phyloP scores from a whole-genome alignment of 306 rosid genomes.

The Corylus heterophylla region DNA sequence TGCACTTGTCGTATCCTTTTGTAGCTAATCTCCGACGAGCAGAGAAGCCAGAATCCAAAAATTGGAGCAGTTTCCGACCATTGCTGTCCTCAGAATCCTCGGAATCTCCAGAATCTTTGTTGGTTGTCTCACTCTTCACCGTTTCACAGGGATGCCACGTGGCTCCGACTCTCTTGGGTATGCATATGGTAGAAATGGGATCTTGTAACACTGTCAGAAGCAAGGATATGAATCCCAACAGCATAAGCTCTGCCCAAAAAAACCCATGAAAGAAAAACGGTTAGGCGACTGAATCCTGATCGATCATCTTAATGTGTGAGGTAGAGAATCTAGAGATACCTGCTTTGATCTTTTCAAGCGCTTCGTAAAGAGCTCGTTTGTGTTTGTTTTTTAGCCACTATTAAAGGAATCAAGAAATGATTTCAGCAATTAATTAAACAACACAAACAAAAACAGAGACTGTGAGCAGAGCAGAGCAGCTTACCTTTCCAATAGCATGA shows the following conservation, averaged over 20 bases:
- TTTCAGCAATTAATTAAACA: too few relatives aligned
- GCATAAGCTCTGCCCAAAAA: conserved; percentile 47
- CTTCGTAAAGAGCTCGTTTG: conserved; percentile 52
- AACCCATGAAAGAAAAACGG: not conserved
- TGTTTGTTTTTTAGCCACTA: conserved; percentile 42
- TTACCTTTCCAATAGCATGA: conserved; percentile 50
- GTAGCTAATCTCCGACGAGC: conserved; percentile 37
- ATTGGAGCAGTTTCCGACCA: conserved; percentile 33
- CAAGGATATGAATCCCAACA: conserved; percentile 56
- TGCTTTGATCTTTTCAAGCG: conserved; percentile 55
- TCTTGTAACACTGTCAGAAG: conserved; percentile 42
- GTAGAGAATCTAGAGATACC: conserved; percentile 19
- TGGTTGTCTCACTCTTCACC: not conserved
- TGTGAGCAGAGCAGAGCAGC: too few relatives aligned
- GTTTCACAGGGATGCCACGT: conserved; percentile 29
- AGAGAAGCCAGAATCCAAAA: conserved; percentile 23
- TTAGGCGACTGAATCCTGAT: conserved; percentile 1
- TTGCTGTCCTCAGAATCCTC: not conserved
- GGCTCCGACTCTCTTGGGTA: conserved; percentile 31
- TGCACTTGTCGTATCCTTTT: conserved; percentile 33
- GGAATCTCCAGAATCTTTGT: too few relatives aligned
- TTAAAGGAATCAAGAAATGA: not conserved
- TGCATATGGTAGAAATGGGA: conserved; percentile 30
- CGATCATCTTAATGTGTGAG: too few relatives aligned
- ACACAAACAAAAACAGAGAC: not conserved